These are phyloP conservation scores for Mortierella sp. DNA, from an alignment of 371 early-diverging fungal genomes.

Conservation along the genomic window DNA sequence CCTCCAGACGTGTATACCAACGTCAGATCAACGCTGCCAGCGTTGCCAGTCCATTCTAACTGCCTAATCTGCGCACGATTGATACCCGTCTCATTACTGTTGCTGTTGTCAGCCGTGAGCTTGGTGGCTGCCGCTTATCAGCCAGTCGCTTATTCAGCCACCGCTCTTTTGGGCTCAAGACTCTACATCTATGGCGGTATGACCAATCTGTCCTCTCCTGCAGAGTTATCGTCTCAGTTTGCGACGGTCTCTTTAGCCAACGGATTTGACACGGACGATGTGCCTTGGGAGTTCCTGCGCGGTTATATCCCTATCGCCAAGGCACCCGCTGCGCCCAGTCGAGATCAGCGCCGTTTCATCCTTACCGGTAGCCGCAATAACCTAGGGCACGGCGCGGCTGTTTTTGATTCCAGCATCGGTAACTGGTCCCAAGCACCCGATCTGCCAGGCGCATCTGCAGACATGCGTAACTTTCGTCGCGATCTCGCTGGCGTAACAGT, in stretches of 20 bases:
- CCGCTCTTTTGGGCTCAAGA: slow-evolving; percentile 21
- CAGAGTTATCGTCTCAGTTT: slow-evolving; percentile 30
- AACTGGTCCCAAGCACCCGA: slow-evolving; percentile 24
- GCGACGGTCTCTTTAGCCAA: slow-evolving; percentile 17
- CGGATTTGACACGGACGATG: slow-evolving; percentile 22
- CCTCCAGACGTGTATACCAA: no score
- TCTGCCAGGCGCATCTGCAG: slow-evolving; percentile 7
- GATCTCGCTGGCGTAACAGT: slow-evolving; percentile 27
- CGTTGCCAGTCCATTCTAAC: not conserved
- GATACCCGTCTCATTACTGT: not conserved
- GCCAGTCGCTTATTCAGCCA: slow-evolving; percentile 28
- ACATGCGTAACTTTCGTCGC: slow-evolving; percentile 18
- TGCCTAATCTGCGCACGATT: not conserved
- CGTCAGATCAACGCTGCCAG: no score
- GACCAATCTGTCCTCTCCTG: slow-evolving; percentile 13
- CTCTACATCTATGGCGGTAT: slow-evolving; percentile 46
- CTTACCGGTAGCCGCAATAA: slow-evolving; percentile 33
- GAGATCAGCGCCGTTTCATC: slow-evolving; percentile 26
- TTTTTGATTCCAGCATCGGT: slow-evolving; percentile 16
- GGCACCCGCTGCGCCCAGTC: slow-evolving; percentile 19
- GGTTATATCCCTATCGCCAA: slow-evolving; percentile 18
- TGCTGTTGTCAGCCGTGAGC: not conserved
- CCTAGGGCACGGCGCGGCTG: slow-evolving; percentile 19
- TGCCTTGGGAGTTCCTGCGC: slow-evolving; percentile 34
- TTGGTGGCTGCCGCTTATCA: slow-evolving; percentile 11